Conservation (phyloP, 352 stramenopile species). For the Globisporangium carolinianum region DNA sequence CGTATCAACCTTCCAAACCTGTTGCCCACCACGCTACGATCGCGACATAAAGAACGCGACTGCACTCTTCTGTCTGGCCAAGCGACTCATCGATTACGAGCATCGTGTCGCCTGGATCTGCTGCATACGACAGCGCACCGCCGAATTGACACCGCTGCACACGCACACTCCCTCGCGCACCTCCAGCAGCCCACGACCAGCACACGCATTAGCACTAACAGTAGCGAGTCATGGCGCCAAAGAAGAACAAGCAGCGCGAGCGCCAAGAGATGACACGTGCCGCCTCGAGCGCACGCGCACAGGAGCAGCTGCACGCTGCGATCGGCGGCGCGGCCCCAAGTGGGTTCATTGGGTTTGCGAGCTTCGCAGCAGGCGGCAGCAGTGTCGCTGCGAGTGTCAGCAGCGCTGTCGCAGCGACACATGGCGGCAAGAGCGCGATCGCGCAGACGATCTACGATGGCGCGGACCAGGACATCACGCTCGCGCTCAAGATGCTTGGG, state of each 20-base stretch:
- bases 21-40: background rate
- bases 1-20: background rate
- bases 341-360: slow-evolving; percentile 70
- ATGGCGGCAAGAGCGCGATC: slow-evolving; percentile 6
- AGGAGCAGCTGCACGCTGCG: slow-evolving; percentile 32
- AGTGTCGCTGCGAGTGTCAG: slow-evolving; percentile 2
- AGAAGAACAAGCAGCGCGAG: slow-evolving; percentile 87
- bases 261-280: slow-evolving; percentile 77
- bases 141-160: background rate
- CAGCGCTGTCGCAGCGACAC: background rate
- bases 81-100: background rate
- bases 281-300: slow-evolving; percentile 72
- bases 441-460: slow-evolving; percentile 71
- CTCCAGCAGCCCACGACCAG: too few species aligned
- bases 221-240: slow-evolving; percentile 26
- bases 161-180: background rate
- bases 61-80: background rate
- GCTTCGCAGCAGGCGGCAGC: slow-evolving; percentile 29
- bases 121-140: background rate
- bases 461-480: slow-evolving; percentile 62
- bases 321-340: slow-evolving; percentile 9
- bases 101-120: background rate
- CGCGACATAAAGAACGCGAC: background rate
- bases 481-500: slow-evolving; percentile 80
- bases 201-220: background rate